These are phyloP conservation scores for Usnea hakonensis DNA, from an alignment of 495 filamentous ascomycete genomes.

Conservation along the genomic window DNA sequence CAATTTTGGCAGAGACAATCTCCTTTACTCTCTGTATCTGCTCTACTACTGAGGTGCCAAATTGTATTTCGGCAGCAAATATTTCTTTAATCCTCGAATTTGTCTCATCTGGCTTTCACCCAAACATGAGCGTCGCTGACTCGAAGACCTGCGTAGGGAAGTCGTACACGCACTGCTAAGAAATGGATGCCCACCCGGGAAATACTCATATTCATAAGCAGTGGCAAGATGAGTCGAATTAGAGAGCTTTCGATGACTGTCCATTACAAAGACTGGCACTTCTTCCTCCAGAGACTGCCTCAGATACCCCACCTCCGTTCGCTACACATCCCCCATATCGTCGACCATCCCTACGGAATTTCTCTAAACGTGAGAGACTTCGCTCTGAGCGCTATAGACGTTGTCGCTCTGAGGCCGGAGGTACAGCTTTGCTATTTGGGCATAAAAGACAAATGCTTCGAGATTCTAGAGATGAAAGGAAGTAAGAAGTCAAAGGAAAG, in stretches of 20 bases:
- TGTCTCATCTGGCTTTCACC: too few species aligned
- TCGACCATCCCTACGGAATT: constrained; percentile 50
- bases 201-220: constrained; percentile 68
- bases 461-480: constrained; percentile 64
- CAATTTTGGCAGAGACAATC: too few species aligned
- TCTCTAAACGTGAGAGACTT: constrained; percentile 59
- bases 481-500: constrained; percentile 34
- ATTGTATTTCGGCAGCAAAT: too few species aligned
- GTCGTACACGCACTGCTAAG: constrained; percentile 45
- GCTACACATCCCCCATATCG: constrained; percentile 69
- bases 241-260: constrained; percentile 70
- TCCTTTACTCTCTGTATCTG: too few species aligned
- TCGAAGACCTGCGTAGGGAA: too few species aligned
- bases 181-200: constrained; percentile 75
- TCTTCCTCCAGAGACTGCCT: constrained; percentile 76
- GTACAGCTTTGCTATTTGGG: constrained; percentile 78
- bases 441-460: constrained; percentile 76
- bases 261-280: constrained; percentile 85
- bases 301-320: constrained; percentile 66
- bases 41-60: too few species aligned
- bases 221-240: constrained; percentile 70
- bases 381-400: constrained; percentile 76
- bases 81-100: too few species aligned
- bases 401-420: constrained; percentile 79
- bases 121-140: too few species aligned